phyloP scores from a whole-genome alignment of 2,329 filamentous ascomycete genomes.

The Myrmaecium sp. region DNA sequence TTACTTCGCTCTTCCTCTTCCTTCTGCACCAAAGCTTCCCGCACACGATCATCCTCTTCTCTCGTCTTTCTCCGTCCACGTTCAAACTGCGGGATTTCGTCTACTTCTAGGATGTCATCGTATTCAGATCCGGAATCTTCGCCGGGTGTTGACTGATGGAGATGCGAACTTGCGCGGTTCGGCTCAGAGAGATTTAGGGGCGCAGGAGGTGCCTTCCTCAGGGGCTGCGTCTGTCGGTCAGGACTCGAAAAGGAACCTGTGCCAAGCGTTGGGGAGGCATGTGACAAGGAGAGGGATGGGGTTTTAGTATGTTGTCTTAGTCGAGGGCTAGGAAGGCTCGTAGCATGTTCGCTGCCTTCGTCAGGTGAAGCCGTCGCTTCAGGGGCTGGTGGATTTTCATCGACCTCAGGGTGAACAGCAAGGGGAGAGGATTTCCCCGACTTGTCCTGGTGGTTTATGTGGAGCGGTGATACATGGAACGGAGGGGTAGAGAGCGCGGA shows the following conservation, averaged over 20 bases:
- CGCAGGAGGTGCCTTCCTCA: conserved; percentile 69
- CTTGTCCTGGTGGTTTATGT: too few relatives aligned
- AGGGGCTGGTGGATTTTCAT: conserved; percentile 6
- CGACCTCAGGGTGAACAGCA: too few relatives aligned
- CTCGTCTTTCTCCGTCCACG: conserved; percentile 70
- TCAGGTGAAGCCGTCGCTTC: conserved; percentile 5
- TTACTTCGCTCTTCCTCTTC: conserved; percentile 55
- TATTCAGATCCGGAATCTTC: conserved; percentile 71
- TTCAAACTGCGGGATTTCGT: conserved; percentile 40
- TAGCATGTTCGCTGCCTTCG: conserved; percentile 6
- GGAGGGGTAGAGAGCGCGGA: too few relatives aligned
- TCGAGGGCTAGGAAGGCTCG: conserved; percentile 5
- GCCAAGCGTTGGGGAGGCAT: conserved; percentile 21
- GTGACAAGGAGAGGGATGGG: conserved; percentile 20
- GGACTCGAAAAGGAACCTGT: conserved; percentile 20
- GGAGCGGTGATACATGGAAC: too few relatives aligned
- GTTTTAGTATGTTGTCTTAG: conserved; percentile 10
- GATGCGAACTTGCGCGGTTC: conserved; percentile 25
- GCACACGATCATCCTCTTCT: conserved; percentile 69
- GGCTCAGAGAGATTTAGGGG: conserved; percentile 53
- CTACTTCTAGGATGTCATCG: conserved; percentile 57
- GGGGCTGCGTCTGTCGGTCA: conserved; percentile 23
- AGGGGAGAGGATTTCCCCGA: too few relatives aligned
- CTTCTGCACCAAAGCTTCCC: conserved; percentile 49
- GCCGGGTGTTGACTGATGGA: conserved; percentile 26